phyloP scores from a whole-genome alignment of 257 asterid species.

The Plantago major region DNA sequence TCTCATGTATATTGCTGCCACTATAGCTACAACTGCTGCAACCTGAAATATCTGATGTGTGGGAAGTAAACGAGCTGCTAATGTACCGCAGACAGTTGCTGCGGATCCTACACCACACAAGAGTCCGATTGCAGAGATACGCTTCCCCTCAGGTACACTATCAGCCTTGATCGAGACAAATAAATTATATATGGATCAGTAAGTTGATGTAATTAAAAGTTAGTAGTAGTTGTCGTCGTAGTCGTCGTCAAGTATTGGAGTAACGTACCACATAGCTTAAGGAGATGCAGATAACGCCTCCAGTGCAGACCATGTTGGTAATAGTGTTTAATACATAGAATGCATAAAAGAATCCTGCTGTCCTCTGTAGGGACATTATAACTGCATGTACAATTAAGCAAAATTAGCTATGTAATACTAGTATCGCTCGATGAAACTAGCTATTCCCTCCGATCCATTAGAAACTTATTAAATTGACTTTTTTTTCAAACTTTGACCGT shows the following conservation, averaged over 20 bases:
- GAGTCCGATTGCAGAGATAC: constrained; percentile 48
- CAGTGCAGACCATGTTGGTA: constrained; percentile 43
- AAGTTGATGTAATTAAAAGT: background rate
- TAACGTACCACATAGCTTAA: constrained; percentile 41
- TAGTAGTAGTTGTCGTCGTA: background rate
- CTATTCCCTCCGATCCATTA: no score
- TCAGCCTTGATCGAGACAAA: constrained; percentile 34
- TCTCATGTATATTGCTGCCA: constrained; percentile 51
- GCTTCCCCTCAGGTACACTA: constrained; percentile 44
- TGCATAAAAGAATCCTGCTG: constrained; percentile 40
- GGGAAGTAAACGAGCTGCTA: constrained; percentile 52
- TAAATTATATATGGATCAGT: background rate
- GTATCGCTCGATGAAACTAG: no score
- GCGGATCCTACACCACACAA: constrained; percentile 45
- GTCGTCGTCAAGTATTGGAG: no score
- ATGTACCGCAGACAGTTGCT: constrained; percentile 44
- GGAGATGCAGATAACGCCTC: constrained; percentile 48
- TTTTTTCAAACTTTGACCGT: no score
- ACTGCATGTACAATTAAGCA: no score
- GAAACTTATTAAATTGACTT: no score
- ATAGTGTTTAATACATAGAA: constrained; percentile 47
- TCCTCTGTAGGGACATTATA: constrained; percentile 42
- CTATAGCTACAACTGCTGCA: constrained; percentile 34
- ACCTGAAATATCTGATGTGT: constrained; percentile 42
- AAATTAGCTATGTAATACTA: no score